phyloP scores from a whole-genome alignment of 2,329 filamentous ascomycete species.

The Xylariaceae sp. region DNA sequence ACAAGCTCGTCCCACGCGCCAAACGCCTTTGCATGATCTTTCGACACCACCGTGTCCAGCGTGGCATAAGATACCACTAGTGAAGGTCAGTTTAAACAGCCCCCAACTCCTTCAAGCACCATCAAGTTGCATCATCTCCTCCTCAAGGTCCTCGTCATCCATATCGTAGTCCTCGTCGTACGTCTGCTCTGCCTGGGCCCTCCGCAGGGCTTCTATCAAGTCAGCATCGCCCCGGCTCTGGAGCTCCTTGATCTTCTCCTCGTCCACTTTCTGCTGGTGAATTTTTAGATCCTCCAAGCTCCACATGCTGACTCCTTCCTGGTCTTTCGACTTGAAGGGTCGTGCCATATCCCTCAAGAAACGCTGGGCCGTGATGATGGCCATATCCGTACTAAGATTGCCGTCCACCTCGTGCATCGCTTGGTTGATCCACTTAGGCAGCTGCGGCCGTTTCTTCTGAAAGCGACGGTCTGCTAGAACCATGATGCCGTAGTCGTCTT shows the following conservation, averaged over 20 bases:
- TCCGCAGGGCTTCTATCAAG: constrained; percentile 36
- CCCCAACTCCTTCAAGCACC: constrained; percentile 17
- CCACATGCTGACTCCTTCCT: constrained; percentile 95
- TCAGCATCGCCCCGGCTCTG: constrained; percentile 54
- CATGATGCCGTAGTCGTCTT: constrained; percentile 99
- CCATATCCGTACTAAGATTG: constrained; percentile 95
- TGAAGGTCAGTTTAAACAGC: not conserved
- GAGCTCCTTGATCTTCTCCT: constrained; percentile 70
- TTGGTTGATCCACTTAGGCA: constrained; percentile 97
- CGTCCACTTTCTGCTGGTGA: constrained; percentile 78
- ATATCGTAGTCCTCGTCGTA: constrained; percentile 55
- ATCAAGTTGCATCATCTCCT: constrained; percentile 60
- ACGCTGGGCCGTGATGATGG: constrained; percentile 84
- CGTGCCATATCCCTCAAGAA: constrained; percentile 93
- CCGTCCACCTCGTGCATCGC: constrained; percentile 84
- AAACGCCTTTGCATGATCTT: not conserved
- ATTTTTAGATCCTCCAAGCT: constrained; percentile 77
- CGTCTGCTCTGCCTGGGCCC: constrained; percentile 37
- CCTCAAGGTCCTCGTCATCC: constrained; percentile 60
- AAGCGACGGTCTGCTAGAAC: constrained; percentile 94
- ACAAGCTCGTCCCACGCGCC: not conserved
- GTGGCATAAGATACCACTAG: not conserved
- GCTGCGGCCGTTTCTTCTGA: constrained; percentile 85
- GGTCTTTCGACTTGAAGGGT: constrained; percentile 80
- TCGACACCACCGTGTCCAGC: not conserved